Percentiles rank a stretch among this genome's conserved stretches.
phyloP scores from a whole-genome alignment of 345 rosid species.

The Hibiscus mutabilis region DNA sequence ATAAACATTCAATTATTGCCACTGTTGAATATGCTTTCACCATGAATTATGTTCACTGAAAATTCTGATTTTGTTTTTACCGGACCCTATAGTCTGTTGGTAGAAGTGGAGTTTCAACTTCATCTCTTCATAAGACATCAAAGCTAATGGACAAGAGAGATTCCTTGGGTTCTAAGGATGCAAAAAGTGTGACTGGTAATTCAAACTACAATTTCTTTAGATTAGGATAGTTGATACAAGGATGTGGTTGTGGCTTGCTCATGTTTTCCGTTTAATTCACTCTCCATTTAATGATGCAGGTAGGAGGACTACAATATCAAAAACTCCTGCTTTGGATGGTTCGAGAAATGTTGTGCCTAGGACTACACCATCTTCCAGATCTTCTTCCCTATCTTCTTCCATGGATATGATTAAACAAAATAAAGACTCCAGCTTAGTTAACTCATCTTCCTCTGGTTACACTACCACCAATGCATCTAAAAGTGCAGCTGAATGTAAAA shows the following conservation, averaged over 20 bases:
- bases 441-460: slow-evolving; percentile 23
- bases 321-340: slow-evolving; percentile 27
- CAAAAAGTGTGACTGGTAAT: slow-evolving; percentile 33
- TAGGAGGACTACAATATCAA: slow-evolving; percentile 30
- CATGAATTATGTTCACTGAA: neutral
- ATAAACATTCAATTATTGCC: neutral
- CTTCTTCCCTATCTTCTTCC: slow-evolving; percentile 12
- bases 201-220: neutral
- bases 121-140: slow-evolving; percentile 45
- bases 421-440: too few relatives aligned
- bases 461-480: slow-evolving; percentile 21
- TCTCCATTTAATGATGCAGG: slow-evolving; percentile 30
- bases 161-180: slow-evolving; percentile 40
- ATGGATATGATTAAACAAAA: slow-evolving; percentile 24
- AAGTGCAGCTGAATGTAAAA: slow-evolving; percentile 31
- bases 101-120: slow-evolving; percentile 25
- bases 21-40: neutral
- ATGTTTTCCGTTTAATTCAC: slow-evolving; percentile 14
- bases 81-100: slow-evolving; percentile 32
- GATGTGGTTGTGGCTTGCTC: neutral
- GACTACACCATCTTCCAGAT: slow-evolving; percentile 38
- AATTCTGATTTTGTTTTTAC: neutral
- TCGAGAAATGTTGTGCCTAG: slow-evolving; percentile 32
- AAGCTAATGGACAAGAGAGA: slow-evolving; percentile 37
- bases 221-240: neutral